phyloP scores from a whole-genome alignment of 148 eudicot genomes.

The Camellia sinensis region DNA sequence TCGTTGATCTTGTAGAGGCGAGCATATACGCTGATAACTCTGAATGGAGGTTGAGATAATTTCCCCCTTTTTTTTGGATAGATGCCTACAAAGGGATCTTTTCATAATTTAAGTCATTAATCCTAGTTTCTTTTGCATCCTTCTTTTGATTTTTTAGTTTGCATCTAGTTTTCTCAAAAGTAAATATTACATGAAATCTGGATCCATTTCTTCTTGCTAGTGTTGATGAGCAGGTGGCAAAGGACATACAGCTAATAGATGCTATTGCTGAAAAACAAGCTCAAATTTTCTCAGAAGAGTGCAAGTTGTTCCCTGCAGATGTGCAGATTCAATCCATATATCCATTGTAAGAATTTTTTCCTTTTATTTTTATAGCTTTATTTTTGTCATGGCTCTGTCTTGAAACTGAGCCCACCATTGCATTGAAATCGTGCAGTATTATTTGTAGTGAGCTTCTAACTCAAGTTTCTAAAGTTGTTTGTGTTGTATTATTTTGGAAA shows the following conservation, averaged over 20 bases:
- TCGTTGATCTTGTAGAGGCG: conserved; percentile 96
- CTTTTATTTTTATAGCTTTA: neutral
- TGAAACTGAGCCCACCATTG: too few relatives aligned
- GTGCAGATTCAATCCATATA: conserved; percentile 96
- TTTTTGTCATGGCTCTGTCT: neutral
- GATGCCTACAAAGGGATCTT: neutral
- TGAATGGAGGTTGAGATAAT: conserved; percentile 77
- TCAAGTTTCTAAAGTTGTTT: neutral
- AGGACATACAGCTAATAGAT: conserved; percentile 88
- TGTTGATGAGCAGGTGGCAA: conserved; percentile 90
- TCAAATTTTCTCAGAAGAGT: conserved; percentile 93
- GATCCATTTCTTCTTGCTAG: conserved; percentile 24
- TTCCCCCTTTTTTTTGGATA: neutral
- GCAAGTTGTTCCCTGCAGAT: conserved; percentile 96
- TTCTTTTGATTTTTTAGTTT: neutral
- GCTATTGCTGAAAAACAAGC: conserved; percentile 95
- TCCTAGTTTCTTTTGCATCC: neutral
- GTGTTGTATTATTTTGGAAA: neutral
- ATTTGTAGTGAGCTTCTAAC: too few relatives aligned
- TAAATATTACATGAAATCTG: neutral
- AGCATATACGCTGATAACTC: conserved; percentile 94
- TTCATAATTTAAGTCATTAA: neutral
- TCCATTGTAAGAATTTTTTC: conserved; percentile 67
- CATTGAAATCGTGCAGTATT: too few relatives aligned
- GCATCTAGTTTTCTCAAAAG: neutral